Percentiles rank a stretch among this genome's conserved stretches.
Evolutionary conservation across 139 green algal species (phyloP).

Genomic region (Coelastrella sp.): DNA sequence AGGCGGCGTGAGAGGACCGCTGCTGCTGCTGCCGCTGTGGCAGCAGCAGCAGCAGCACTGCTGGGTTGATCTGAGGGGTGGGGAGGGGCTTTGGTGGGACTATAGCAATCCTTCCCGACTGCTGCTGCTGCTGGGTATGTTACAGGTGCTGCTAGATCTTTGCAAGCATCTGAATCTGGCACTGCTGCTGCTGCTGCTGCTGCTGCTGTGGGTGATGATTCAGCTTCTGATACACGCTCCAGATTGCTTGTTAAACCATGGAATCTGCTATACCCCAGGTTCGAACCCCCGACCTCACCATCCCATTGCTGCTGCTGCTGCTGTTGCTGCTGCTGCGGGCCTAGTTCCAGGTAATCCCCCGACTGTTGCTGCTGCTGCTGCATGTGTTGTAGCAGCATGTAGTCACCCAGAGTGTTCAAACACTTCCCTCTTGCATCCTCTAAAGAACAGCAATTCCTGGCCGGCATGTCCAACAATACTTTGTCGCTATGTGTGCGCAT

Average conservation of each 20-base stretch:
- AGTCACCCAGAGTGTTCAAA: not conserved
- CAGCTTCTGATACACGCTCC: not conserved
- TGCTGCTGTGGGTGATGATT: not conserved
- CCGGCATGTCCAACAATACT: not conserved
- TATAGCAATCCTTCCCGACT: no score
- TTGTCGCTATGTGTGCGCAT: not conserved
- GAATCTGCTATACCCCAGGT: not conserved
- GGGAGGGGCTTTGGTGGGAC: no score
- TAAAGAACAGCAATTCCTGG: not conserved
- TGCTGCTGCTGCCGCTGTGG: conserved; percentile 16
- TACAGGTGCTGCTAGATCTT: not conserved
- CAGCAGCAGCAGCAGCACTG: not conserved
- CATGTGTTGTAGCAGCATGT: not conserved
- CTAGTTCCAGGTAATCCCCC: not conserved
- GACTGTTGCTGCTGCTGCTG: not conserved
- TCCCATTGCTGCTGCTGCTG: not conserved
- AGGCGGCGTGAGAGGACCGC: not conserved
- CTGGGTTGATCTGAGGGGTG: no score
- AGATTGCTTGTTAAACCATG: not conserved
- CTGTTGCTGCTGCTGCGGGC: not conserved
- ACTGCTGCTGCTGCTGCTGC: not conserved
- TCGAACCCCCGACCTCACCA: not conserved
- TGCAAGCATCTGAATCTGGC: not conserved
- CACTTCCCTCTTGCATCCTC: not conserved
- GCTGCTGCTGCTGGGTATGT: not conserved